These are phyloP conservation scores for Beauveria rudraprayagi DNA, from an alignment of 2,329 filamentous ascomycete species.

Conservation along the genomic window DNA sequence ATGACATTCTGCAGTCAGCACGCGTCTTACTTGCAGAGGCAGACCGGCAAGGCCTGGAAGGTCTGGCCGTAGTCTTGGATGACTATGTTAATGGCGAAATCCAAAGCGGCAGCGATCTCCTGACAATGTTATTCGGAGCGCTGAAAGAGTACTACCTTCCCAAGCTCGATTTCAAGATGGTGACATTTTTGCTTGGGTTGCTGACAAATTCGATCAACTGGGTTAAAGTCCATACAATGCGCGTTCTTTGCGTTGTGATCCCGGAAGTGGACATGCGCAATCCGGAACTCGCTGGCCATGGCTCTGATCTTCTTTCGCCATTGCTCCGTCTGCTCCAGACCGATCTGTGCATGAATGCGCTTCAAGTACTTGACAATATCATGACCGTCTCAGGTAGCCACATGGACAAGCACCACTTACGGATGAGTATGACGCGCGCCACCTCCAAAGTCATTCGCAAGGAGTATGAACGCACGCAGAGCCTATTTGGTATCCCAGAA, in stretches of 20 bases:
- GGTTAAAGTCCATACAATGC: conserved; percentile 91
- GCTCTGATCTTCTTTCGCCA: conserved; percentile 90
- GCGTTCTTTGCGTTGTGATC: conserved; percentile 75
- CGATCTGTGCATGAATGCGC: conserved; percentile 84
- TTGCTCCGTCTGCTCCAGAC: conserved; percentile 83
- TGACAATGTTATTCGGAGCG: conserved; percentile 64
- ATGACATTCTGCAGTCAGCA: conserved; percentile 53
- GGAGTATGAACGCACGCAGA: conserved; percentile 90
- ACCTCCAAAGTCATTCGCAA: conserved; percentile 81
- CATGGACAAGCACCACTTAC: conserved; percentile 86
- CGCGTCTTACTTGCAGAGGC: conserved; percentile 64
- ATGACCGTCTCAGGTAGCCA: conserved; percentile 89
- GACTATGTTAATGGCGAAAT: conserved; percentile 62
- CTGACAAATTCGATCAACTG: conserved; percentile 82
- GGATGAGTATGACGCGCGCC: conserved; percentile 95
- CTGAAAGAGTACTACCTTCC: conserved; percentile 75
- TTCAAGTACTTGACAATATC: conserved; percentile 88
- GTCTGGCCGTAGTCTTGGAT: conserved; percentile 61
- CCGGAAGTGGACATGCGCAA: conserved; percentile 90
- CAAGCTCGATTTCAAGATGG: conserved; percentile 69
- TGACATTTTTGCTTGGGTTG: conserved; percentile 85
- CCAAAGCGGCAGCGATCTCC: conserved; percentile 64
- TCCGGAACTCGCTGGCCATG: conserved; percentile 80
- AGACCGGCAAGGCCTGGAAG: conserved; percentile 59
- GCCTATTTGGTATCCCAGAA: conserved; percentile 92